Base-by-base conservation (phyloP, 805 yeast species). In the Lipomyces mesembrius region DNA sequence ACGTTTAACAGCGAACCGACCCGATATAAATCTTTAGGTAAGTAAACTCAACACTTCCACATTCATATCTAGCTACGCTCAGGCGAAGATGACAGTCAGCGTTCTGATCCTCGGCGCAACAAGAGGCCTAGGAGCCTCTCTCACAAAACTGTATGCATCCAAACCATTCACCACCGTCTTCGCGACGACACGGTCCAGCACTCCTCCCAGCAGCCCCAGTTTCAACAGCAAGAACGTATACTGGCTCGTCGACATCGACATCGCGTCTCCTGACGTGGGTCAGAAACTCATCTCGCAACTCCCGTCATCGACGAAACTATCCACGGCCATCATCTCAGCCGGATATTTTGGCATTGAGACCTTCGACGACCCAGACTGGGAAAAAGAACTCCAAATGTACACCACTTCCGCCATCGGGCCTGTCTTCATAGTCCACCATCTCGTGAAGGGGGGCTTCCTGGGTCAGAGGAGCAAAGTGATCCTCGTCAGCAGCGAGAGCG, bases 311-410 rank as follows among this genome's bases (percentile, higher is more conserved):
- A 43, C 49, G 49, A 43, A 43, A 43, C 49, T 43, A 14, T 43
- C 49, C 20, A n/a, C 20, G 20, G 49, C 20, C 49, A 43, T 43
- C 49, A n/a, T 43, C 49, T 43, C 49, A 17, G 49, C 49, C 9
- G 49, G 49, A 43, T 43, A 43, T 22, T 43, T 43, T 12, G 49
- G 49, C 20, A n/a, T 43, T n/a, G 49, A 43, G 49, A 43, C 49
- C 7, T 43, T 43, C 22, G 49, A 43, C 49, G 20, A 43, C 49
- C 49, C 49, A 4, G 49, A 43, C 20, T 43, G 49, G 49, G 49
- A 43, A 43, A 43, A n/a, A 22, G 49, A 43, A n/a, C 49, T 43
- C 49, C n/a, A 43, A 43, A 43, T 43, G 49, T 43, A 43, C 49
- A 43, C 22, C 49, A 43, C 49, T n/a, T 43, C 49, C n/a, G 49